Conservation (phyloP, 805 yeast species). For the Teunomyces atbi region DNA sequence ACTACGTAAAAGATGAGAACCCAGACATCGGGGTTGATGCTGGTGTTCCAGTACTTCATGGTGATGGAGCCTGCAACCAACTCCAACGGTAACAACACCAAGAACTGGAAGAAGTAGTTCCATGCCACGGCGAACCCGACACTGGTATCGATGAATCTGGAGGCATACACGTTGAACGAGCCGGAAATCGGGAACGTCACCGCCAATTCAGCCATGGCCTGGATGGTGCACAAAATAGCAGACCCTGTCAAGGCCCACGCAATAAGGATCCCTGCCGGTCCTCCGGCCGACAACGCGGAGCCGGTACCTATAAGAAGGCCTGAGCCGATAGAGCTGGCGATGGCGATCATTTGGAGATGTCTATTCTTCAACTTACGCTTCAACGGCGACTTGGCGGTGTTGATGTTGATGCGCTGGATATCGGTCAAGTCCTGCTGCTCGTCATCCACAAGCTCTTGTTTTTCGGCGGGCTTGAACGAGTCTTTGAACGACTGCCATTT, state of each 20-base stretch:
- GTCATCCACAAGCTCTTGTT: constrained; percentile 15
- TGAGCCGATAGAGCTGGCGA: constrained; percentile 72
- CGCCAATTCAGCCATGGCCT: constrained; percentile 51
- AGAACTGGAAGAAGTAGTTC: constrained; percentile 56
- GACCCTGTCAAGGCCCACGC: constrained; percentile 26
- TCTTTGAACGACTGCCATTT: constrained; percentile 48
- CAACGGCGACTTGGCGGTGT: constrained; percentile 42
- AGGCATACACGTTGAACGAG: constrained; percentile 49
- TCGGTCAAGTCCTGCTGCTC: constrained; percentile 33
- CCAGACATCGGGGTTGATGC: constrained; percentile 60
- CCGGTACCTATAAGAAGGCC: constrained; percentile 52
- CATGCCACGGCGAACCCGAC: constrained; percentile 54
- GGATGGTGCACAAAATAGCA: constrained; percentile 25
- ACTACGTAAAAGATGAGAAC: constrained; percentile 52
- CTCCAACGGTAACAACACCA: constrained; percentile 57
- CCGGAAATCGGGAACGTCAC: constrained; percentile 55
- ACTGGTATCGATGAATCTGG: constrained; percentile 55
- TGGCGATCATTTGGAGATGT: constrained; percentile 63
- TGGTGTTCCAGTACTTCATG: constrained; percentile 52
- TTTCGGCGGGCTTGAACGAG: constrained; percentile 44
- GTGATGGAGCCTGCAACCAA: constrained; percentile 60
- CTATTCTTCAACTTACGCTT: constrained; percentile 44
- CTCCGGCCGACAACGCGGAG: constrained; percentile 34
- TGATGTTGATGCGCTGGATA: constrained; percentile 36
- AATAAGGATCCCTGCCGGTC: constrained; percentile 29